Evolutionary conservation across 768 basidiomycete species (phyloP).

Genomic region (Tubosaeta brunneosetosa): DNA sequence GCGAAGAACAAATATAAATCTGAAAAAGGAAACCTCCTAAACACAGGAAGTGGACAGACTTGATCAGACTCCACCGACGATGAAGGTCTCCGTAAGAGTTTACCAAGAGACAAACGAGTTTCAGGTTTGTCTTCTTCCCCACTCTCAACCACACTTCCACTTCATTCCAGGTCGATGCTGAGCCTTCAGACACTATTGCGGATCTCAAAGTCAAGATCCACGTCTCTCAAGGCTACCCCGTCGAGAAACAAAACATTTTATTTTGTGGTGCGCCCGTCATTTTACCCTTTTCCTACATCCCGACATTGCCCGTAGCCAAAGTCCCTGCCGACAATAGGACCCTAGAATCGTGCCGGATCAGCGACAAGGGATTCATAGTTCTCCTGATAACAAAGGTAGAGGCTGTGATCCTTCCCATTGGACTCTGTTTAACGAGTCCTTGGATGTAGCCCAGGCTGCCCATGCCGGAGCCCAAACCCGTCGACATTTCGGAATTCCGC

Average conservation of each 20-base stretch:
- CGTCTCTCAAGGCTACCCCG: not conserved
- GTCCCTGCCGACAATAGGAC: not conserved
- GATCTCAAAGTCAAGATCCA: conserved; percentile 5
- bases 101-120: conserved; percentile 1
- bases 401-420: not conserved
- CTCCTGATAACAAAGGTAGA: conserved; percentile 1
- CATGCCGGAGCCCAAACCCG: conserved; percentile 1
- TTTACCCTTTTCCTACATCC: not conserved
- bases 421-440: not conserved
- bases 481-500: not conserved
- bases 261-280: not conserved
- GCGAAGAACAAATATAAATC: too few species aligned
- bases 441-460: not conserved
- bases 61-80: not conserved
- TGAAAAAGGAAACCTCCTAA: not conserved
- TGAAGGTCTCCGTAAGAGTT: not conserved
- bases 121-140: not conserved
- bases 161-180: conserved; percentile 1
- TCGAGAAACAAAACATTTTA: conserved; percentile 4
- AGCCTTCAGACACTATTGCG: not conserved
- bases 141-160: not conserved
- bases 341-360: not conserved
- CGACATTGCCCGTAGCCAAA: not conserved
- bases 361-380: conserved; percentile 4
- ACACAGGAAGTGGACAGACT: not conserved